A percentile compares a stretch with the other conserved stretches of the same genome.
phyloP scores from a whole-genome alignment of 2,329 filamentous ascomycete species.

The Colletotrichum sidae region DNA sequence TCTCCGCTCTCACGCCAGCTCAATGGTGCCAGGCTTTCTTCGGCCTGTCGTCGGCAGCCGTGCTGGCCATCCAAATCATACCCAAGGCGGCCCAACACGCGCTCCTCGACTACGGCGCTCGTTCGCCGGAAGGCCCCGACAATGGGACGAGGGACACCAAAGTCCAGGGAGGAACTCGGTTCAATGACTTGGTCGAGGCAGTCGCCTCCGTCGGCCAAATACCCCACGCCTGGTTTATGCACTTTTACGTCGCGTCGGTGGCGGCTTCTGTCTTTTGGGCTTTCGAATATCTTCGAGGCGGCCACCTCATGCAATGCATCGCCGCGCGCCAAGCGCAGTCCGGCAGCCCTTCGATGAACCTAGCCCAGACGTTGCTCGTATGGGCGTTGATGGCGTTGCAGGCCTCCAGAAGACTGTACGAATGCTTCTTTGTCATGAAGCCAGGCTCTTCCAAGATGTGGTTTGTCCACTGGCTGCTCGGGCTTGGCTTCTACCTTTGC shows the following conservation, averaged over 20 bases:
- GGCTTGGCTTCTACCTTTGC: constrained; percentile 79
- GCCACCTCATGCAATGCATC: constrained; percentile 63
- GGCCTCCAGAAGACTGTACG: constrained; percentile 79
- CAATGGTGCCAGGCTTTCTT: constrained; percentile 61
- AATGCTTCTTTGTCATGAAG: constrained; percentile 74
- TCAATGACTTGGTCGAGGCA: constrained; percentile 25
- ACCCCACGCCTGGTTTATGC: constrained; percentile 88
- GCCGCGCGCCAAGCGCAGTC: constrained; percentile 49
- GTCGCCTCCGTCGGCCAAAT: constrained; percentile 65
- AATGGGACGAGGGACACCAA: constrained; percentile 25
- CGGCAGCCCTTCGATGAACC: constrained; percentile 60
- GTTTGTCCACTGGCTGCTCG: constrained; percentile 84
- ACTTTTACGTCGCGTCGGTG: constrained; percentile 85
- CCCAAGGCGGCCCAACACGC: constrained; percentile 57
- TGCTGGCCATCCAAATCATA: constrained; percentile 56
- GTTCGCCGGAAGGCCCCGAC: constrained; percentile 45
- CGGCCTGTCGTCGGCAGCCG: constrained; percentile 52
- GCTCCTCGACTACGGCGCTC: constrained; percentile 64
- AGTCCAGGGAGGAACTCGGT: constrained; percentile 10
- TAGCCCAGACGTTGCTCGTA: constrained; percentile 71
- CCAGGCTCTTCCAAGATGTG: constrained; percentile 84
- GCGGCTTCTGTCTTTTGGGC: constrained; percentile 80
- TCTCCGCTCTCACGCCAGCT: constrained; percentile 33
- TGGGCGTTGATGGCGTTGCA: constrained; percentile 83
- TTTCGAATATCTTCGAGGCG: constrained; percentile 68